Evolutionary conservation across 805 yeast species (phyloP), one percentile per base, ranked within the genome.

Genomic region (Barnettozyma populi): DNA sequence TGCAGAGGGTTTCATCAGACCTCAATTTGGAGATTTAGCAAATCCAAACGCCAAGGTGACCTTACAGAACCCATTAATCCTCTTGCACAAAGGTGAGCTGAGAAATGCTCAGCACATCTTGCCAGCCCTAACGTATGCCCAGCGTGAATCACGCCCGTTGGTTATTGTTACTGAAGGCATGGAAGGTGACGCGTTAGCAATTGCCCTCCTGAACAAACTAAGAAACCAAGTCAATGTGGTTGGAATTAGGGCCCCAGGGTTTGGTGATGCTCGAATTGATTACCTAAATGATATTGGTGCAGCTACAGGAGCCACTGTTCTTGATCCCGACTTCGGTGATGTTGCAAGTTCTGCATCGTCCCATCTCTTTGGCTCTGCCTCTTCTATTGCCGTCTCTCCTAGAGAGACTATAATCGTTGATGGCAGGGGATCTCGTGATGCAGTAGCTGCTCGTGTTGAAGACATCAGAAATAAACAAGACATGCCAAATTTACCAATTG

Each of bases 221-320:
- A 86, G 97, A 75, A 97, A 97, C 58, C 98, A 92, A 76, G 97
- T 94, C 52, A 95, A 89, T 72, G 97, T 94, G 52, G 86, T 94
- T 67, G 95, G 94, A 59, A 97, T 94, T 57, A 92, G 90, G 78
- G 96, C 98, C 31, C 99, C 99, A 62, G 99, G 99, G 45, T 94
- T 92, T 64, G 99, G 98, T 70, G 99, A 94, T 76, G 90, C 94
- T 83, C 86, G 97, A 75, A 87, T 88, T 79, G 90, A 90, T 78
- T 90, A 87, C 56, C 75, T 94, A 54, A 97, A 96, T 57, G 99
- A 94, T 70, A 82, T 94, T 69, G 96, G 97, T 63, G 84, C 89
- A 62, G 78, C 90, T 53, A 84, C 97, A 39, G 97, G 97, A 52
- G 97, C 97, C 71, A 87, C 96, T 16, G 69, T 73, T 9, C 67